Evolutionary conservation across 2,329 filamentous ascomycete species (phyloP).

Genomic region (Fusarium multiceps): DNA sequence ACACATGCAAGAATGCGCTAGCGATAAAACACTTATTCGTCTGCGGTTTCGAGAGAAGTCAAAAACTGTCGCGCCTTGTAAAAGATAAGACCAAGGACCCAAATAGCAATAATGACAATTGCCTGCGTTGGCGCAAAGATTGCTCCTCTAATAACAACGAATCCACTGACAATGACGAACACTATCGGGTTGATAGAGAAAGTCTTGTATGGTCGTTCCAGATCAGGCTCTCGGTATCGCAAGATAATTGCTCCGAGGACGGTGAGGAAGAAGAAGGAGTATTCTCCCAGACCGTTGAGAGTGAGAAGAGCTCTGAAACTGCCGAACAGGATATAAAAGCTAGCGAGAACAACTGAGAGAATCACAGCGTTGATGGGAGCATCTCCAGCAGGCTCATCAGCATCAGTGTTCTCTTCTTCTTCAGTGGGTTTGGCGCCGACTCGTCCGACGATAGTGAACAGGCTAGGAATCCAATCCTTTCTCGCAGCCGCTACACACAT

Average conservation of each 20-base stretch:
- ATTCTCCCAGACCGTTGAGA: slow-evolving; percentile 69
- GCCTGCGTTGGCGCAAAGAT: slow-evolving; percentile 68
- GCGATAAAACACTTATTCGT: fast-evolving
- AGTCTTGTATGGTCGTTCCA: slow-evolving; percentile 67
- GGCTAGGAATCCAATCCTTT: slow-evolving; percentile 60
- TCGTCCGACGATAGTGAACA: slow-evolving; percentile 59
- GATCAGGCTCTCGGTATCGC: slow-evolving; percentile 64
- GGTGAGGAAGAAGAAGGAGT: slow-evolving; percentile 73
- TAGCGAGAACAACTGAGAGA: slow-evolving; percentile 60
- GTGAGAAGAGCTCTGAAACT: slow-evolving; percentile 71
- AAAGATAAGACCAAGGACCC: slow-evolving; percentile 60
- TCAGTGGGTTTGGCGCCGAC: slow-evolving; percentile 49
- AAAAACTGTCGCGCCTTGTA: slow-evolving; percentile 47
- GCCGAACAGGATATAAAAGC: slow-evolving; percentile 69
- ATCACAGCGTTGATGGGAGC: slow-evolving; percentile 66
- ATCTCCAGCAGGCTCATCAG: slow-evolving; percentile 52
- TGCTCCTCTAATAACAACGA: slow-evolving; percentile 69
- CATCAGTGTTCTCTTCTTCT: background rate
- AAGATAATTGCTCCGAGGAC: slow-evolving; percentile 69
- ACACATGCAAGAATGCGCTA: background rate
- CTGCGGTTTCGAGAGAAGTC: background rate
- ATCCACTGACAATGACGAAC: slow-evolving; percentile 68
- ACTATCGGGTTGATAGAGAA: slow-evolving; percentile 60
- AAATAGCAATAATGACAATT: slow-evolving; percentile 61
- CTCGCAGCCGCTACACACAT: slow-evolving; percentile 70